phyloP scores from a whole-genome alignment of 2,329 filamentous ascomycete species.

The Tympanopsis confertula region DNA sequence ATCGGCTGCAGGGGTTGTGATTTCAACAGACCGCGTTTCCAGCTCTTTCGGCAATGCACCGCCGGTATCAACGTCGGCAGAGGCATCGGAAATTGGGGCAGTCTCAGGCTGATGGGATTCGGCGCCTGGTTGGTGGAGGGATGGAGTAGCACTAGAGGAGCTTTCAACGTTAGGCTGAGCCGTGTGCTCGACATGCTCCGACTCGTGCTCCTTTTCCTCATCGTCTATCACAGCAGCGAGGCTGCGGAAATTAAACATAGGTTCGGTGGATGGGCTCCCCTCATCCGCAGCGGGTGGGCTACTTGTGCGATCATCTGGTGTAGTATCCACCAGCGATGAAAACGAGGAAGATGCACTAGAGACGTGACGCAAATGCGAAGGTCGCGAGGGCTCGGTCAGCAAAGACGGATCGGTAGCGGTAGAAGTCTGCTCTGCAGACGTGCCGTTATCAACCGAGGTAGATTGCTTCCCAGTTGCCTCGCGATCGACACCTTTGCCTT shows the following conservation, averaged over 20 bases:
- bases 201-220: constrained; percentile 32
- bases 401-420: constrained; percentile 19
- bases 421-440: constrained; percentile 10
- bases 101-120: too few relatives aligned
- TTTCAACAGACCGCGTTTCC: not conserved
- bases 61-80: not conserved
- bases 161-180: not conserved
- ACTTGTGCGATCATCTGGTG: constrained; percentile 35
- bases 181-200: constrained; percentile 5
- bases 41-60: not conserved
- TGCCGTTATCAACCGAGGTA: constrained; percentile 5
- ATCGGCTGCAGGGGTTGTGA: too few relatives aligned
- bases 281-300: constrained; percentile 27
- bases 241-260: constrained; percentile 86
- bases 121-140: too few relatives aligned
- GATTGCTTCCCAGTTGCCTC: constrained; percentile 12
- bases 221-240: constrained; percentile 73
- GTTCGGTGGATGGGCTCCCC: constrained; percentile 45
- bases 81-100: not conserved
- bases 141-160: not conserved
- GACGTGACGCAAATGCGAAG: constrained; percentile 68
- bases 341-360: constrained; percentile 77
- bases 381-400: constrained; percentile 37
- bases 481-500: constrained; percentile 63
- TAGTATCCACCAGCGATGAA: constrained; percentile 64